Evolutionary conservation across 2,329 filamentous ascomycete species (phyloP).

Genomic region (Rasamsonia emersonii): DNA sequence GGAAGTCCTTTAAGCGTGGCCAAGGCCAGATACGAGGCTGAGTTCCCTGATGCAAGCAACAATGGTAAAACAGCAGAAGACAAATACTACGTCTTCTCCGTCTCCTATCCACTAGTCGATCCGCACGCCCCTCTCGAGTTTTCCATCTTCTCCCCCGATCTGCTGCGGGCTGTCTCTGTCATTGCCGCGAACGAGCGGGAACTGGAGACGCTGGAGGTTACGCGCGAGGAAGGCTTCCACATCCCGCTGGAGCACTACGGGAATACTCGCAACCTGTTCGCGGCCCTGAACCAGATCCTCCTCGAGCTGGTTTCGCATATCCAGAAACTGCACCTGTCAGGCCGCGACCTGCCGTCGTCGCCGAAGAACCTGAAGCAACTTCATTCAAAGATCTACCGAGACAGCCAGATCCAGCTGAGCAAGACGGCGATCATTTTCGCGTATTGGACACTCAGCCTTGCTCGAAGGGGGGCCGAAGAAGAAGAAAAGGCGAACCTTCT

Average conservation of each 20-base stretch:
- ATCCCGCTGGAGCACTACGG: conserved; percentile 21
- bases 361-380: conserved; percentile 32
- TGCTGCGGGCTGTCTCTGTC: conserved; percentile 34
- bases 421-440: conserved; percentile 32
- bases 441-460: conserved; percentile 29
- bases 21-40: conserved; percentile 24
- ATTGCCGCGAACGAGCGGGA: conserved; percentile 35
- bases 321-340: conserved; percentile 22
- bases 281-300: conserved; percentile 33
- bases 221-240: conserved; percentile 19
- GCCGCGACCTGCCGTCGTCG: conserved; percentile 16
- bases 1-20: conserved; percentile 30
- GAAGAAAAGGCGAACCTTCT: conserved; percentile 21
- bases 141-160: conserved; percentile 34
- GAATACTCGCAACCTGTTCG: conserved; percentile 28
- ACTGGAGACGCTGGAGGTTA: conserved; percentile 25
- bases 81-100: conserved; percentile 37
- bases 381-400: conserved; percentile 34
- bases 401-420: conserved; percentile 32
- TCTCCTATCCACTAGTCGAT: conserved; percentile 34
- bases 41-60: conserved; percentile 24
- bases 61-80: conserved; percentile 16
- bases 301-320: conserved; percentile 34
- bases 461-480: conserved; percentile 19
- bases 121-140: conserved; percentile 27